Evolutionary conservation across 805 yeast species (phyloP).

Genomic region (Isabelozyma heimii): DNA sequence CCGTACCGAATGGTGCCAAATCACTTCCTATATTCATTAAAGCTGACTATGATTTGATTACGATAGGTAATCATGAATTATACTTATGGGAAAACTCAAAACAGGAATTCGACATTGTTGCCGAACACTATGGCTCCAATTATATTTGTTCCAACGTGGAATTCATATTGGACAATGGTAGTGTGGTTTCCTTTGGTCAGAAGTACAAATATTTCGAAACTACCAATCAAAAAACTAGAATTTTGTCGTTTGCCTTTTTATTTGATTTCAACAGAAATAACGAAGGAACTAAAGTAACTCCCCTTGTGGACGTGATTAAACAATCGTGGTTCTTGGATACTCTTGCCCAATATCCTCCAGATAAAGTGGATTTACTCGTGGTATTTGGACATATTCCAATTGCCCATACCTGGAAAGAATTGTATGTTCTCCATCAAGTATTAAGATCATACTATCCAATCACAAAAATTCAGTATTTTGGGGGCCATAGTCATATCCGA

Average conservation of each 20-base stretch:
- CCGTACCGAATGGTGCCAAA: constrained; percentile 64
- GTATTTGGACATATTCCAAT: constrained; percentile 78
- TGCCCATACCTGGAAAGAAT: constrained; percentile 52
- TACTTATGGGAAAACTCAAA: constrained; percentile 63
- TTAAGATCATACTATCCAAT: constrained; percentile 61
- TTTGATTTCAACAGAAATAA: constrained; percentile 71
- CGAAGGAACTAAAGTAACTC: constrained; percentile 59
- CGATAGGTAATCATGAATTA: constrained; percentile 90
- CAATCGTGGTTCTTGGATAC: constrained; percentile 64
- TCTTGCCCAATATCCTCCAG: constrained; percentile 25
- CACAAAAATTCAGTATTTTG: constrained; percentile 76
- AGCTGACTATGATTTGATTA: constrained; percentile 71
- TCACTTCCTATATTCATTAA: constrained; percentile 63
- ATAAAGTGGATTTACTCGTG: constrained; percentile 60
- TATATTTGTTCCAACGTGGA: constrained; percentile 77
- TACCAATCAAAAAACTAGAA: constrained; percentile 43
- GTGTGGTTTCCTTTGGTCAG: constrained; percentile 65
- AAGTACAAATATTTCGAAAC: constrained; percentile 67
- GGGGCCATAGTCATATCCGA: constrained; percentile 92
- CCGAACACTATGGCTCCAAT: constrained; percentile 55
- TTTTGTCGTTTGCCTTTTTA: constrained; percentile 74
- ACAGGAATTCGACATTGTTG: constrained; percentile 63
- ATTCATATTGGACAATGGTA: constrained; percentile 39
- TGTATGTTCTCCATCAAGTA: constrained; percentile 42
- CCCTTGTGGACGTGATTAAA: constrained; percentile 51